Percentiles rank a stretch among this genome's conserved stretches.
phyloP scores from a whole-genome alignment of 2,329 filamentous ascomycete species.

The Phoma sp. region DNA sequence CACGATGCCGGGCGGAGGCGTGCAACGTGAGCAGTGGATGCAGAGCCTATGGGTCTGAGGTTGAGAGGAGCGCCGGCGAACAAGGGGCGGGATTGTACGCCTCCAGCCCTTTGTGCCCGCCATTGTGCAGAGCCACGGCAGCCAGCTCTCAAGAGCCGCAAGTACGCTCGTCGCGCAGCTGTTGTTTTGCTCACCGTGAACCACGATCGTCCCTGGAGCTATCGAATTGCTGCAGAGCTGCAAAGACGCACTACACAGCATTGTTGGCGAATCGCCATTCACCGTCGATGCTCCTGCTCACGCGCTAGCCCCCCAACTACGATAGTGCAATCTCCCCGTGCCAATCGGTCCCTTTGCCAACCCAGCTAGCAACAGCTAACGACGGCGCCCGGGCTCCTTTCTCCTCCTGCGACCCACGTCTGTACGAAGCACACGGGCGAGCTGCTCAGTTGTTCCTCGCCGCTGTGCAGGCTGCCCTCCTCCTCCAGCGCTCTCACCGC shows the following conservation, averaged over 20 bases:
- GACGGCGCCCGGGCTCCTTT: constrained; percentile 20
- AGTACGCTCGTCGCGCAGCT: constrained; percentile 1
- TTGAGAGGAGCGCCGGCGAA: constrained; percentile 2
- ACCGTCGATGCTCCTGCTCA: background rate
- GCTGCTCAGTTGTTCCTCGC: constrained; percentile 21
- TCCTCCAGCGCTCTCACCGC: constrained; percentile 39
- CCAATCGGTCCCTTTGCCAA: constrained; percentile 18
- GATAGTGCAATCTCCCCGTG: constrained; percentile 13
- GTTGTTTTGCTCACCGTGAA: constrained; percentile 10
- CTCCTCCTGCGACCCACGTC: constrained; percentile 10
- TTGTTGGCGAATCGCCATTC: constrained; percentile 9
- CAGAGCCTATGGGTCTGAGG: constrained; percentile 17
- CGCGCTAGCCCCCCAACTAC: constrained; percentile 9
- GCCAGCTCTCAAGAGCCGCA: background rate
- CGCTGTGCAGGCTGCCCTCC: constrained; percentile 25
- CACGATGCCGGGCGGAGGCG: constrained; percentile 29
- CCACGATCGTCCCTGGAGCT: constrained; percentile 6
- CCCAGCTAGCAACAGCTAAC: constrained; percentile 3
- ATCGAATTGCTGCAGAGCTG: constrained; percentile 11
- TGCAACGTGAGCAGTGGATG: constrained; percentile 22
- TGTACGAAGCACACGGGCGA: constrained; percentile 17
- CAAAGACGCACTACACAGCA: background rate
- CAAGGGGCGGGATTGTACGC: constrained; percentile 15
- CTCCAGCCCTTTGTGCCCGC: constrained; percentile 11
- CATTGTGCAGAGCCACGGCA: background rate